Evolutionary conservation across 306 rosid genomes (phyloP).

Genomic region (Cicer cuneatum): DNA sequence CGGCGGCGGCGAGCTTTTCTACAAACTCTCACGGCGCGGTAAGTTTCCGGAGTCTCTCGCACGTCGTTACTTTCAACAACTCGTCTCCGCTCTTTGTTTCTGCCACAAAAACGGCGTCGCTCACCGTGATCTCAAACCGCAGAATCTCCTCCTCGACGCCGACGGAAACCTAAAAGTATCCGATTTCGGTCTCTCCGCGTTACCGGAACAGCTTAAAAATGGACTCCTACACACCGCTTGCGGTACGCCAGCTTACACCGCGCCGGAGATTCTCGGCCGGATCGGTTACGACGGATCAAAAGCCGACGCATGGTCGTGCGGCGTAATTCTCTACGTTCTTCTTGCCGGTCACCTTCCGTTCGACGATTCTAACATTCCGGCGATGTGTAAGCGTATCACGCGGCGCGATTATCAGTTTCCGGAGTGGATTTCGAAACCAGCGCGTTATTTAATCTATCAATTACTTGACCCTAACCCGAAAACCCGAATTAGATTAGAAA

Average conservation of each 20-base stretch:
- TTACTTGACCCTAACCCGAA: conserved; percentile 82
- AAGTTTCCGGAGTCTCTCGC: conserved; percentile 56
- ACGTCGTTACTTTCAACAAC: conserved; percentile 74
- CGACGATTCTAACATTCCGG: conserved; percentile 62
- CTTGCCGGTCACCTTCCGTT: conserved; percentile 81
- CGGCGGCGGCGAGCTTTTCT: conserved; percentile 81
- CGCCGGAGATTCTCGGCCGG: conserved; percentile 78
- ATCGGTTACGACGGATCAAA: conserved; percentile 72
- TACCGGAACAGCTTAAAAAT: conserved; percentile 75
- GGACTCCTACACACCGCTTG: conserved; percentile 89
- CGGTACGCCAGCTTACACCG: conserved; percentile 89
- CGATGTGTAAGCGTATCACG: conserved; percentile 66
- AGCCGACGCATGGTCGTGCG: conserved; percentile 96
- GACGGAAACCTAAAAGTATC: conserved; percentile 76
- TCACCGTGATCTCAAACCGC: conserved; percentile 92
- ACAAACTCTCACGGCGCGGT: conserved; percentile 61
- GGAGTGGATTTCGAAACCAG: conserved; percentile 61
- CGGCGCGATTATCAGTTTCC: conserved; percentile 71
- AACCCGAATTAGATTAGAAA: conserved; percentile 58
- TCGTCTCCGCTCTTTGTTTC: conserved; percentile 73
- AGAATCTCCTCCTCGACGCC: conserved; percentile 76
- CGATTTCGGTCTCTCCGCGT: conserved; percentile 88
- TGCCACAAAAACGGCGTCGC: conserved; percentile 84
- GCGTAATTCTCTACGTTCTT: conserved; percentile 72
- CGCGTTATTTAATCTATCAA: conserved; percentile 58